Evolutionary conservation across 768 basidiomycete species (phyloP), one percentile per base, ranked within the genome.

Genomic region (Boletus tomentosulus): DNA sequence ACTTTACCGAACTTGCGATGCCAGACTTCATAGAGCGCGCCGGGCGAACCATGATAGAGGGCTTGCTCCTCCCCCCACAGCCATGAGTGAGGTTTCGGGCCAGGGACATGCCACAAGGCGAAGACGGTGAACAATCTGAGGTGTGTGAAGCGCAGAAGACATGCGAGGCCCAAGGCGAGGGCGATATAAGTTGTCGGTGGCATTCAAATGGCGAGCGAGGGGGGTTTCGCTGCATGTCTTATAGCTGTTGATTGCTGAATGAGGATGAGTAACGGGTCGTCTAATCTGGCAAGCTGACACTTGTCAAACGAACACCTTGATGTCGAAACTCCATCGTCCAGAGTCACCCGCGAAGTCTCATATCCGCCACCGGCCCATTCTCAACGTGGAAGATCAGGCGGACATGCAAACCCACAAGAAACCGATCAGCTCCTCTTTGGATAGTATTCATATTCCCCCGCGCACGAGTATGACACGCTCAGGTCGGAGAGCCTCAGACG

Each of bases 21-120:
- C 83, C 83, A 86, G 16, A 73, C 66, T 22, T 74, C 53, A 63
- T 85, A 83, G 13, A 73, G 72, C 9, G 69, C 66, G 13, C 84
- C 84, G 35, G 84, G 84, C n/a, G 64, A 30, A 33, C 57, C 61
- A 48, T 76, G 73, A 58, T 82, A 84, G 12, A 85, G 76, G 15
- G 70, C 57, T 76, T 80, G 80, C 60, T 84, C 83, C 58, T 84
- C 78, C 1, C 84, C 84, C 84, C 84, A 85, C 3, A 85, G 55
- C 52, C 76, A 66, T 28, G 81, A 84, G 27, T 71, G 73, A 7
- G 70, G 31, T 19, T 60, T 63, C 10, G 84, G 84, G 2, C 84
- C 83, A 15, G 81, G 81, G 33, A 85, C 66, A 56, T 77, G 73
- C 53, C 71, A 59, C 48, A 85, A 69, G 27, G 66, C 50, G 31